Evolutionary conservation across 306 rosid species (phyloP).

Genomic region (Rosa chinensis): DNA sequence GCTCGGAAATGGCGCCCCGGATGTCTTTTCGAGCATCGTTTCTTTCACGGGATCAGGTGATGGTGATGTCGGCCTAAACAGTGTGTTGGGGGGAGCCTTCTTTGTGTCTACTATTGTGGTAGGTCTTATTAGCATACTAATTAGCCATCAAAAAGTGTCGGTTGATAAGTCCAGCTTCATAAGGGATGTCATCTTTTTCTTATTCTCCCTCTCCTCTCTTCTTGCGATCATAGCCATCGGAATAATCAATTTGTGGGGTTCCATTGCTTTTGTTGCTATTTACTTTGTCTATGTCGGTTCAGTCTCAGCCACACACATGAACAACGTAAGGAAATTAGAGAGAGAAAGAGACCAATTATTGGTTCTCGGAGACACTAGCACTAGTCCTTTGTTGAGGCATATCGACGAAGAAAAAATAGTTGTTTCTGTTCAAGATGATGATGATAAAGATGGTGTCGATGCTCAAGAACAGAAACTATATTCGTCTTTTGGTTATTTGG

Average conservation of each 20-base stretch:
- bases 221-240: slow-evolving; percentile 47
- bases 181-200: slow-evolving; percentile 60
- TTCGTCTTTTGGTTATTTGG: neutral
- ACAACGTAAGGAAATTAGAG: slow-evolving; percentile 17
- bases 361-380: neutral
- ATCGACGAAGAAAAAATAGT: slow-evolving; percentile 37
- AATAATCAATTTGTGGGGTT: slow-evolving; percentile 46
- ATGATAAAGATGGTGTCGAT: neutral
- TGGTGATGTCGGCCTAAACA: slow-evolving; percentile 65
- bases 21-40: slow-evolving; percentile 65
- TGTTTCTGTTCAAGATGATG: slow-evolving; percentile 17
- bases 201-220: slow-evolving; percentile 49
- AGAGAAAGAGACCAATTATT: neutral
- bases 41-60: slow-evolving; percentile 57
- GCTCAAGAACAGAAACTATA: neutral
- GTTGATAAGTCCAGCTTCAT: slow-evolving; percentile 58
- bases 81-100: slow-evolving; percentile 74
- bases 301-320: slow-evolving; percentile 55
- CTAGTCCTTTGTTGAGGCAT: slow-evolving; percentile 44
- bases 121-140: slow-evolving; percentile 58
- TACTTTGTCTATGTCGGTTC: slow-evolving; percentile 65
- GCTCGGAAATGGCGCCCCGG: slow-evolving; percentile 80
- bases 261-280: slow-evolving; percentile 50
- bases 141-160: slow-evolving; percentile 29
- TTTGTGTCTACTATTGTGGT: slow-evolving; percentile 63